Conservation (phyloP, 495 filamentous ascomycete genomes). For the Aspergillus bertholletiae region DNA sequence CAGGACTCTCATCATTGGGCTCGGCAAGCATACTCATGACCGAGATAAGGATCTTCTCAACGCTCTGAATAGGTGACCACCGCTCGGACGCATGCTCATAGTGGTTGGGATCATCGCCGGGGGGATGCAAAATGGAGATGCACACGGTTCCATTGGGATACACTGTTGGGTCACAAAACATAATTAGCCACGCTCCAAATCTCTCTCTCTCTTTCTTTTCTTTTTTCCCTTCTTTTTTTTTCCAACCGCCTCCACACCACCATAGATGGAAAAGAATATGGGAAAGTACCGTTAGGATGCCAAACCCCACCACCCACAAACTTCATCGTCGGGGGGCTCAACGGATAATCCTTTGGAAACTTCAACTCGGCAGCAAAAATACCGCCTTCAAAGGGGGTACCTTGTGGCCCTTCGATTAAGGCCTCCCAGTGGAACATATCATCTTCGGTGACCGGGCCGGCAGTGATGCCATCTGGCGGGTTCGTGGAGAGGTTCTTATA, state of each 20-base stretch:
- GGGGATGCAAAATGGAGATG: constrained; percentile 96
- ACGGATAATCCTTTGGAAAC: constrained; percentile 94
- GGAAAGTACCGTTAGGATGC: constrained; percentile 85
- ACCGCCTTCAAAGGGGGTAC: constrained; percentile 92
- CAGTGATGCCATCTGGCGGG: constrained; percentile 90
- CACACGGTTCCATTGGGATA: constrained; percentile 90
- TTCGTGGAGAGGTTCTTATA: constrained; percentile 84
- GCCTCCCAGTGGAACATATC: constrained; percentile 98
- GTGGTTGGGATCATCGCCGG: constrained; percentile 98
- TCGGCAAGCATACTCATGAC: constrained; percentile 99
- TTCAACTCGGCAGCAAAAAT: constrained; percentile 90
- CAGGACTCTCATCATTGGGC: constrained; percentile 97
- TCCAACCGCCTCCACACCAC: too few species aligned
- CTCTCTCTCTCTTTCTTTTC: too few species aligned
- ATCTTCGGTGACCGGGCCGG: constrained; percentile 89
- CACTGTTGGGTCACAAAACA: constrained; percentile 48
- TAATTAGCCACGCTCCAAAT: not conserved
- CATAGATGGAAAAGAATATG: constrained; percentile 1
- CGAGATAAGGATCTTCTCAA: constrained; percentile 95
- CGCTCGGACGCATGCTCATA: constrained; percentile 96
- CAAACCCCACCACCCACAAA: constrained; percentile 83
- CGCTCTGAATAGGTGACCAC: constrained; percentile 94
- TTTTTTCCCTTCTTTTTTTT: too few species aligned
- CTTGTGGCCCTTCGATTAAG: constrained; percentile 90
- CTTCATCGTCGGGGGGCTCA: constrained; percentile 90